Evolutionary conservation across 1,284 basidiomycete genomes (phyloP).

Genomic region (Ustilago shanxiensis): DNA sequence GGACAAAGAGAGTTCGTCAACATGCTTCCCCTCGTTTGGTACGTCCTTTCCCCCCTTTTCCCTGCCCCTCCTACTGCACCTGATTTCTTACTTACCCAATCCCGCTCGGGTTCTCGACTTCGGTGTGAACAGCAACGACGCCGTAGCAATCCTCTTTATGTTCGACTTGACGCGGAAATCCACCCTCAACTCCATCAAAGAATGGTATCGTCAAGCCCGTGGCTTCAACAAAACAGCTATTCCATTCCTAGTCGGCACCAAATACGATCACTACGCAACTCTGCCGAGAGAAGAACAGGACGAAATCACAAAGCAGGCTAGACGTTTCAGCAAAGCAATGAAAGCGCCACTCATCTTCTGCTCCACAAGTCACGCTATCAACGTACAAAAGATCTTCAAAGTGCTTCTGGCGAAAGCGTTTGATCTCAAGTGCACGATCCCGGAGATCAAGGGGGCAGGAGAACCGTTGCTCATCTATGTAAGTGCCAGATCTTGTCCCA

Average conservation of each 20-base stretch:
- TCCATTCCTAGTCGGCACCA: slow-evolving; percentile 83
- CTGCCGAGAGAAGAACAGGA: slow-evolving; percentile 97
- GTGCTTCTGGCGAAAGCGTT: slow-evolving; percentile 73
- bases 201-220: slow-evolving; percentile 98
- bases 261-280: slow-evolving; percentile 96
- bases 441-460: slow-evolving; percentile 59
- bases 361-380: slow-evolving; percentile 96
- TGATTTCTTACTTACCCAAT: no score
- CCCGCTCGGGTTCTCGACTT: not conserved
- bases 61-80: no score
- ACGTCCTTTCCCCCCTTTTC: not conserved
- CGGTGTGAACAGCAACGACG: slow-evolving; percentile 82
- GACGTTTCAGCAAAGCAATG: slow-evolving; percentile 97
- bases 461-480: slow-evolving; percentile 63
- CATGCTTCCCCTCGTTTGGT: slow-evolving; percentile 92
- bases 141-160: slow-evolving; percentile 99
- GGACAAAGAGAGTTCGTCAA: slow-evolving; percentile 98
- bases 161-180: slow-evolving; percentile 97
- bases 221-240: slow-evolving; percentile 84
- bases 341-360: slow-evolving; percentile 98
- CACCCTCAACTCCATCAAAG: slow-evolving; percentile 96
- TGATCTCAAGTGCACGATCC: slow-evolving; percentile 64
- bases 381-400: slow-evolving; percentile 85
- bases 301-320: slow-evolving; percentile 87
- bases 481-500: not conserved